A percentile compares a stretch with the other conserved stretches of the same genome.
phyloP scores from a whole-genome alignment of 495 filamentous ascomycete genomes.

The Penicillium maclennaniae region DNA sequence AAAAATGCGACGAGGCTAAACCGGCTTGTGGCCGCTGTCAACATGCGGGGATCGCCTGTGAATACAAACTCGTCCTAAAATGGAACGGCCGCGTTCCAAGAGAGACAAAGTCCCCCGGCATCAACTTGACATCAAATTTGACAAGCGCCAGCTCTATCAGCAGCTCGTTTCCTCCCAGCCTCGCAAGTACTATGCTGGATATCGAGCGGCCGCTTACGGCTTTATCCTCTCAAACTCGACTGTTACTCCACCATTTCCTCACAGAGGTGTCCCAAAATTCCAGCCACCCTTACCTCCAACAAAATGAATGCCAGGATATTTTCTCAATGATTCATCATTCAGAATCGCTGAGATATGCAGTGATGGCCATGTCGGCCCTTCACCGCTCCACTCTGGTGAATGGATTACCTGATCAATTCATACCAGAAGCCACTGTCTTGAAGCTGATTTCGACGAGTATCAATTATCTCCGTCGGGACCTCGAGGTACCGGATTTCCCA shows the following conservation, averaged over 20 bases:
- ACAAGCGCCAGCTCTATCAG: background rate
- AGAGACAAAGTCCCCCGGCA: background rate
- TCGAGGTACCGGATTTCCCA: constrained; percentile 3
- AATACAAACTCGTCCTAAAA: constrained; percentile 12
- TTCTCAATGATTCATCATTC: constrained; percentile 12
- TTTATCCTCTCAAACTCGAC: constrained; percentile 2
- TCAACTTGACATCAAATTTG: background rate
- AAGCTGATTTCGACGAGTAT: constrained; percentile 10
- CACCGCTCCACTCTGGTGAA: constrained; percentile 13
- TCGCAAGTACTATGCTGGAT: background rate
- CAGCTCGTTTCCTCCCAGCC: background rate
- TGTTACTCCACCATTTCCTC: constrained; percentile 16
- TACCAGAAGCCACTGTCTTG: constrained; percentile 7
- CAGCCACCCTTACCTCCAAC: constrained; percentile 10
- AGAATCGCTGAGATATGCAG: constrained; percentile 13
- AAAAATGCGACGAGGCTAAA: constrained; percentile 17
- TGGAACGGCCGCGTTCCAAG: constrained; percentile 18
- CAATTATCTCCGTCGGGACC: constrained; percentile 8
- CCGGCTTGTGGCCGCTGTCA: constrained; percentile 11
- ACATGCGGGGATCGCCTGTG: constrained; percentile 9
- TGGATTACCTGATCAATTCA: constrained; percentile 4
- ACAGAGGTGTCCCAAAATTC: constrained; percentile 11
- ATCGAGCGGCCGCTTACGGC: background rate
- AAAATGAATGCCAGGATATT: constrained; percentile 15
- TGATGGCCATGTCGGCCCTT: constrained; percentile 14